Conservation (phyloP, 306 rosid genomes). For the Chamaecrista fasciculata region DNA sequence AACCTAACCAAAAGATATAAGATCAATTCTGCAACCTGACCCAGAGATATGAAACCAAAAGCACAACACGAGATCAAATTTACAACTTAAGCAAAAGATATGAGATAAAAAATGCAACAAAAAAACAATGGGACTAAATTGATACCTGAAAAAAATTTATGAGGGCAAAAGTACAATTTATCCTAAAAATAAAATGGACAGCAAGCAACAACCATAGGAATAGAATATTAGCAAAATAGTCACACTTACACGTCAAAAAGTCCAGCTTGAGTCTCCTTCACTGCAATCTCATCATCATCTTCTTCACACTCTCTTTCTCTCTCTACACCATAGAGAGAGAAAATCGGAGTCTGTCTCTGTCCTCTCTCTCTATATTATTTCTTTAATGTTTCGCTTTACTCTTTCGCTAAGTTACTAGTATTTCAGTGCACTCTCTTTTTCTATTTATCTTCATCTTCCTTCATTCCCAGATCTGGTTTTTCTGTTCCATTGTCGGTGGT, state of each 20-base stretch:
- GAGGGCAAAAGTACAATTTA: too few relatives aligned
- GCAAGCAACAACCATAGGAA: background rate
- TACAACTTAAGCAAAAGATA: too few relatives aligned
- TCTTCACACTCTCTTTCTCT: background rate
- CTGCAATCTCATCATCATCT: background rate
- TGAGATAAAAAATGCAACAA: too few relatives aligned
- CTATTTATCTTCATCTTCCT: background rate
- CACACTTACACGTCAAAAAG: background rate
- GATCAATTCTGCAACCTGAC: too few relatives aligned
- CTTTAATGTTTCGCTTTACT: too few relatives aligned
- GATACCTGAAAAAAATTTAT: too few relatives aligned
- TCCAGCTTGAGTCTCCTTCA: conserved; percentile 1
- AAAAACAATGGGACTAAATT: too few relatives aligned
- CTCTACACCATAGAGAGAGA: background rate
- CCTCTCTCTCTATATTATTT: background rate
- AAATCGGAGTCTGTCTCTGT: background rate
- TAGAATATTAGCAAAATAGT: background rate
- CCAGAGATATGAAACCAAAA: too few relatives aligned
- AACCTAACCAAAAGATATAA: too few relatives aligned
- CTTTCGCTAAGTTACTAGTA: too few relatives aligned
- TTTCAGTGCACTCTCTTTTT: background rate
- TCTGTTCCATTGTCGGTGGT: conserved; percentile 16
- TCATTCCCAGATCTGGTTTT: background rate
- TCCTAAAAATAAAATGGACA: too few relatives aligned
- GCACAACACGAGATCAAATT: too few relatives aligned